phyloP scores from a whole-genome alignment of 1,284 basidiomycete genomes.

The Ustilago hordei region DNA sequence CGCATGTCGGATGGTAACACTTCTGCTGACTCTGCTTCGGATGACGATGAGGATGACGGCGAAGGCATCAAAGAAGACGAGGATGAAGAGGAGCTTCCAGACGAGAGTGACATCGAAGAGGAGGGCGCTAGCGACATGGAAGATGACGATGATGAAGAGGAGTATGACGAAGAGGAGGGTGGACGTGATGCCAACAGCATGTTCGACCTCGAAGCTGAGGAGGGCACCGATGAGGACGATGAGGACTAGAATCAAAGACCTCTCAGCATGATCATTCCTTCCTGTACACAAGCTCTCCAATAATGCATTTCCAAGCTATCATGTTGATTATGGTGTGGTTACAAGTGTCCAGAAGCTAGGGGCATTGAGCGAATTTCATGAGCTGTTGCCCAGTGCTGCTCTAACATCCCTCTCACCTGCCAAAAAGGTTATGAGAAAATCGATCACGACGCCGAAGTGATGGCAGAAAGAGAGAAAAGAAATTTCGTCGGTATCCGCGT shows the following conservation, averaged over 20 bases:
- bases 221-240: constrained; percentile 51
- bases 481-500: constrained; percentile 15
- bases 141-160: constrained; percentile 54
- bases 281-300: not conserved
- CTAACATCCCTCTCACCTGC: not conserved
- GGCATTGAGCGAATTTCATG: not conserved
- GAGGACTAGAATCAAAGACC: constrained; percentile 19
- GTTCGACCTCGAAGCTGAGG: constrained; percentile 54
- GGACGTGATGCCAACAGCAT: constrained; percentile 43
- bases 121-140: constrained; percentile 49
- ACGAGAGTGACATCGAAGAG: constrained; percentile 51
- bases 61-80: constrained; percentile 32
- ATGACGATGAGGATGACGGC: constrained; percentile 33
- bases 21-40: constrained; percentile 44
- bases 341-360: too few species aligned
- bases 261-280: constrained; percentile 4
- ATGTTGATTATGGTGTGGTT: not conserved
- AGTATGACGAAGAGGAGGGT: constrained; percentile 49
- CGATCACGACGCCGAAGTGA: not conserved
- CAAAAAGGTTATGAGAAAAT: not conserved
- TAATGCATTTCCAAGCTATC: not conserved
- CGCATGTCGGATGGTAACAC: constrained; percentile 45
- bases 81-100: constrained; percentile 44
- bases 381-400: not conserved
- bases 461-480: not conserved